Conservation (phyloP, 2,329 filamentous ascomycete species). For the Fusarium scirpi region DNA sequence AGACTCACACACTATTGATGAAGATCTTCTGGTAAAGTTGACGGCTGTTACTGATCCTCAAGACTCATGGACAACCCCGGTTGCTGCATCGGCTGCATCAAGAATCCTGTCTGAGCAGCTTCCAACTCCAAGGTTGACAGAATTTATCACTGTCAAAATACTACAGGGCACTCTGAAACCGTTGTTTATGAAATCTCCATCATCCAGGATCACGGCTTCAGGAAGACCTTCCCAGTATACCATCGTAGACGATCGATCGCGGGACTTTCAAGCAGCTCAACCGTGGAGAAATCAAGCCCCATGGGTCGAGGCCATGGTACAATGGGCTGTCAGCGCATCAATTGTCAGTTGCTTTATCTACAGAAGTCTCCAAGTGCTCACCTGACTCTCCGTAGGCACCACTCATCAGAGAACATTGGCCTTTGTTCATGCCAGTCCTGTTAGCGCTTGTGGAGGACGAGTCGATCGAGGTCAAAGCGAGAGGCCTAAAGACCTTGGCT, state of each 20-base stretch:
- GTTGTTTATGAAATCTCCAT: constrained; percentile 70
- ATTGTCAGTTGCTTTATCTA: constrained; percentile 57
- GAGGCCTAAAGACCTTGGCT: constrained; percentile 67
- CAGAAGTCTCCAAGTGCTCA: neutral
- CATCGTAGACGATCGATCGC: constrained; percentile 6
- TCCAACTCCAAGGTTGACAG: constrained; percentile 11
- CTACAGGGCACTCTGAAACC: constrained; percentile 74
- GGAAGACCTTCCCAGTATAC: constrained; percentile 49
- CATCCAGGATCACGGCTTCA: constrained; percentile 53
- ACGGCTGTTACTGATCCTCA: constrained; percentile 49
- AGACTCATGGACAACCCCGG: constrained; percentile 56
- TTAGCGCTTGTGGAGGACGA: constrained; percentile 76
- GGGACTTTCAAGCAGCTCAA: constrained; percentile 6
- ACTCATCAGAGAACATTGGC: constrained; percentile 70
- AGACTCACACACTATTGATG: constrained; percentile 15
- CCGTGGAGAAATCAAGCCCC: constrained; percentile 44
- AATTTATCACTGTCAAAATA: constrained; percentile 66
- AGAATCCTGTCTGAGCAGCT: constrained; percentile 51
- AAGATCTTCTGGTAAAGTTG: constrained; percentile 48
- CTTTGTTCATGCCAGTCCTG: constrained; percentile 75
- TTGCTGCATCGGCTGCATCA: constrained; percentile 48
- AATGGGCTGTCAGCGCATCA: constrained; percentile 67
- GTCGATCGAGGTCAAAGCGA: constrained; percentile 63
- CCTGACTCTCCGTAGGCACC: constrained; percentile 48
- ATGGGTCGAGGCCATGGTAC: constrained; percentile 43